Evolutionary conservation across 2,329 filamentous ascomycete genomes (phyloP).

Genomic region (Ascochyta lentis): DNA sequence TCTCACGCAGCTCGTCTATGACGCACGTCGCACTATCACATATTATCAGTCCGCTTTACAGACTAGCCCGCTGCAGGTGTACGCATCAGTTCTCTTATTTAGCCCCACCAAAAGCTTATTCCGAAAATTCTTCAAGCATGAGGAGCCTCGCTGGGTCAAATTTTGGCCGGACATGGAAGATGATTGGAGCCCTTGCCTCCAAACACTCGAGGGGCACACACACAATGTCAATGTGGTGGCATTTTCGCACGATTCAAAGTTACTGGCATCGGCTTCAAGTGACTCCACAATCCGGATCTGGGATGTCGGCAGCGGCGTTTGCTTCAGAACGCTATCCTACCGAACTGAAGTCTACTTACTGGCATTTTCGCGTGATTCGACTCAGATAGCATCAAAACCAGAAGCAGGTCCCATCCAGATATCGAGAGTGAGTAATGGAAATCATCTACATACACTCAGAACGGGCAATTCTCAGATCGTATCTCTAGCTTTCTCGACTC

Average conservation of each 20-base stretch:
- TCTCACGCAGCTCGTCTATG: constrained; percentile 15
- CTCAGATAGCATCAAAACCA: not conserved
- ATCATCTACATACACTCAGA: no score
- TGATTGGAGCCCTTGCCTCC: constrained; percentile 18
- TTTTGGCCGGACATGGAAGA: constrained; percentile 17
- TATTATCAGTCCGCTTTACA: constrained; percentile 21
- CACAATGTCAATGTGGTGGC: constrained; percentile 22
- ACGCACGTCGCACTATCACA: constrained; percentile 30
- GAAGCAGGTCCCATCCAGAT: no score
- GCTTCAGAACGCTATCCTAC: no score
- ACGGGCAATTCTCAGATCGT: no score
- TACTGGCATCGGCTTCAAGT: constrained; percentile 9
- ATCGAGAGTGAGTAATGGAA: no score
- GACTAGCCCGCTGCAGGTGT: constrained; percentile 30
- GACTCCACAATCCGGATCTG: constrained; percentile 9
- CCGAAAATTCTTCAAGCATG: constrained; percentile 19
- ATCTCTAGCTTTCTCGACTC: no score
- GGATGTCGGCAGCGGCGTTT: constrained; percentile 14
- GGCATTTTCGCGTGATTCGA: constrained; percentile 27
- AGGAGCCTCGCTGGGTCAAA: constrained; percentile 24
- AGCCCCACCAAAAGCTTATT: constrained; percentile 26
- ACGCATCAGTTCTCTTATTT: constrained; percentile 32
- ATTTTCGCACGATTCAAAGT: constrained; percentile 30
- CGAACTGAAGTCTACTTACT: constrained; percentile 9
- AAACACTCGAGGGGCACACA: constrained; percentile 33